A percentile compares a stretch with the other conserved stretches of the same genome.
These are phyloP conservation scores for Solanum chiquidenum DNA, from an alignment of 257 asterid genomes.

Conservation along the genomic window DNA sequence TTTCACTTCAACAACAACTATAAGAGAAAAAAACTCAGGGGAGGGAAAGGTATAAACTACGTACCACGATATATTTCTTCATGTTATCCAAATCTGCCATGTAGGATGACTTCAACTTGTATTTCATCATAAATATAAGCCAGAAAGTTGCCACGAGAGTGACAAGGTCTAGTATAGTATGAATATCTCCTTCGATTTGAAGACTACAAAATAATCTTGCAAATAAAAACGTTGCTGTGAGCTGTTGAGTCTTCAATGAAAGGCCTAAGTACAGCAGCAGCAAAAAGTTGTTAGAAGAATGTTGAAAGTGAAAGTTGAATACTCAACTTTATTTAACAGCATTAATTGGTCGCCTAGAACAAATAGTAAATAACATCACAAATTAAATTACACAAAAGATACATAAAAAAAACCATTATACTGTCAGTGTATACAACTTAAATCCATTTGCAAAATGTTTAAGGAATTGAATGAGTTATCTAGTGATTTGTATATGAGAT, in stretches of 20 bases:
- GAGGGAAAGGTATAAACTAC: not conserved
- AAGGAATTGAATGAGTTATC: not conserved
- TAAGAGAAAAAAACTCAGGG: not conserved
- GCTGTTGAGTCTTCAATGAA: constrained; percentile 82
- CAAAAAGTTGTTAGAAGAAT: not conserved
- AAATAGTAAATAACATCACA: not conserved
- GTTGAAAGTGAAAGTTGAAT: not conserved
- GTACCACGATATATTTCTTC: constrained; percentile 65
- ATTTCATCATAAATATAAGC: constrained; percentile 82
- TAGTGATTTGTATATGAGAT: not conserved
- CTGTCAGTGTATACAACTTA: not conserved
- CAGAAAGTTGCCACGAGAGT: constrained; percentile 85
- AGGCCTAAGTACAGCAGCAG: constrained; percentile 34
- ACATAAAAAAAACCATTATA: not conserved
- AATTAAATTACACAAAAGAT: not conserved
- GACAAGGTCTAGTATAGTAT: constrained; percentile 70
- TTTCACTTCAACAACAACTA: not conserved
- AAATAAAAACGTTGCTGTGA: constrained; percentile 67
- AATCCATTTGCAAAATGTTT: not conserved
- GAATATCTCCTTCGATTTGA: constrained; percentile 72
- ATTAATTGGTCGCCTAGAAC: not conserved
- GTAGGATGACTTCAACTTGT: constrained; percentile 68
- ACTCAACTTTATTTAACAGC: not conserved
- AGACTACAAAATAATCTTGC: constrained; percentile 60
- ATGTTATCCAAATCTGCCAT: constrained; percentile 51